Conservation (phyloP, 2,329 filamentous ascomycete species). For the Aspergillus fischeri region DNA sequence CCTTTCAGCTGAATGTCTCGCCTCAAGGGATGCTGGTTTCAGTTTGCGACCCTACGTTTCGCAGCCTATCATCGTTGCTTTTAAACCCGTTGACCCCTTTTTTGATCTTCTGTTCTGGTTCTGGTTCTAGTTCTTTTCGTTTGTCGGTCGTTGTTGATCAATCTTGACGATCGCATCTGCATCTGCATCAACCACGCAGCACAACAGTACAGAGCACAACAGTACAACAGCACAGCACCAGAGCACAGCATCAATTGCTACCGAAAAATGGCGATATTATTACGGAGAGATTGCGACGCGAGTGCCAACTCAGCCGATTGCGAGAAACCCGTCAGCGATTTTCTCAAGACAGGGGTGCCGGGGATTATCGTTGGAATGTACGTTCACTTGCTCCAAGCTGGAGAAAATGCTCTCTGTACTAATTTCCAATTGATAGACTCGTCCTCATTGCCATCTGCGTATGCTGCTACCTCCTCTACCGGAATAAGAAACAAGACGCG, state of each 20-base stretch:
- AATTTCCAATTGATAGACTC: conserved; percentile 3
- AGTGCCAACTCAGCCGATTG: neutral
- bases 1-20: neutral
- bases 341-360: conserved; percentile 15
- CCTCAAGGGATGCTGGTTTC: neutral
- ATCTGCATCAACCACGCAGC: no score
- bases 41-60: neutral
- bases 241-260: neutral
- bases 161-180: neutral
- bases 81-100: neutral
- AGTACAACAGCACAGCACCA: no score
- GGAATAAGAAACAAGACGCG: conserved; percentile 14
- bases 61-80: neutral
- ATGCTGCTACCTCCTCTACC: conserved; percentile 13
- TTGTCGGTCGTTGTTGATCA: neutral
- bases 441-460: conserved; percentile 8
- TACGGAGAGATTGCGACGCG: neutral
- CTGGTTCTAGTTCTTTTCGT: neutral
- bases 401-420: neutral
- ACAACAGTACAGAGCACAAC: no score
- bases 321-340: conserved; percentile 15
- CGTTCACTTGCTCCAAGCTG: neutral
- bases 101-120: neutral
- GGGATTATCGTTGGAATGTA: conserved; percentile 15
- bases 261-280: neutral